Evolutionary conservation across 176 grass and related monocot genomes (phyloP).

Genomic region (Carex kokanica): DNA sequence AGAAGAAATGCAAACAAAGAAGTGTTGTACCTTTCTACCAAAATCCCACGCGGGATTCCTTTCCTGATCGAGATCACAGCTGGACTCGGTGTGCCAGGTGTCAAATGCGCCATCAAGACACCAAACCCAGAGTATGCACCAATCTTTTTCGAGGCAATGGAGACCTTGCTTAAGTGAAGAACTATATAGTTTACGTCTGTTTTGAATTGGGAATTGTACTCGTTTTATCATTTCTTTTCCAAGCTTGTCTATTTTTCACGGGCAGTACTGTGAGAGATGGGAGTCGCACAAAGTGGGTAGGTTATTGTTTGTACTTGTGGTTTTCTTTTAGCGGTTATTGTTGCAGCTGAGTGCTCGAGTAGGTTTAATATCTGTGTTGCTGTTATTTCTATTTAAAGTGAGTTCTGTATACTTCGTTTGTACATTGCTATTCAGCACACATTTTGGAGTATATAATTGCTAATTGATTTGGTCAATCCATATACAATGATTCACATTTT

Average conservation of each 20-base stretch:
- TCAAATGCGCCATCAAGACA: conserved; percentile 93
- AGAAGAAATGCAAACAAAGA: conserved; percentile 82
- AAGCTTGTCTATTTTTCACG: not conserved
- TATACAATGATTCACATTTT: not conserved
- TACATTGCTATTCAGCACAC: conserved; percentile 16
- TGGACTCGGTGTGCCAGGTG: conserved; percentile 53
- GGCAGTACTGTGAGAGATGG: not conserved
- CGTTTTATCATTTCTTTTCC: not conserved
- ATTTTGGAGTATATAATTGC: conserved; percentile 21
- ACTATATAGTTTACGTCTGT: conserved; percentile 3
- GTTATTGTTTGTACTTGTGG: conserved; percentile 3
- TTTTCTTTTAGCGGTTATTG: conserved; percentile 13
- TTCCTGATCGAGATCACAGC: conserved; percentile 90
- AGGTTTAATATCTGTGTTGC: conserved; percentile 1
- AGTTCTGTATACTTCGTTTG: not conserved
- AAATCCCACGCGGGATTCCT: conserved; percentile 61
- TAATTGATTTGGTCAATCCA: not conserved
- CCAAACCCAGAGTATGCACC: conserved; percentile 68
- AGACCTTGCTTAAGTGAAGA: conserved; percentile 66
- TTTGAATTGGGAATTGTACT: not conserved
- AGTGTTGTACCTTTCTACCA: conserved; percentile 51
- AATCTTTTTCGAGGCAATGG: conserved; percentile 87
- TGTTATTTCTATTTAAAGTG: not conserved
- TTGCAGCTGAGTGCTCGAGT: not conserved
- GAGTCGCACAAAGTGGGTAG: not conserved